A percentile compares a stretch with the other conserved stretches of the same genome.
Conservation (phyloP, 306 rosid genomes). For the Sesbania bispinosa region DNA sequence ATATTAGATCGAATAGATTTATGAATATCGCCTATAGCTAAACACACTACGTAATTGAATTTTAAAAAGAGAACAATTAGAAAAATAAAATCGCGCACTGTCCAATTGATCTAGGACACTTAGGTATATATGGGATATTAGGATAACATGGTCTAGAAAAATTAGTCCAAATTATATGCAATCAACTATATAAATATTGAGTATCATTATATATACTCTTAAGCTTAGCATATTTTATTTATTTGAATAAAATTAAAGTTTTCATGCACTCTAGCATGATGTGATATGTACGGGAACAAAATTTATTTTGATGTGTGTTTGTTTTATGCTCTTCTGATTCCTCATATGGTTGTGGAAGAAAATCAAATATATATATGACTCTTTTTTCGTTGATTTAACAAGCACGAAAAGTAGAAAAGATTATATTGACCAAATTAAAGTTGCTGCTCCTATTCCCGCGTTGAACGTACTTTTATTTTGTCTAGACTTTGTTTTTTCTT, state of each 20-base stretch:
- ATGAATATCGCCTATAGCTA: too few species aligned
- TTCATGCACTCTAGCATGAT: slow-evolving; percentile 5
- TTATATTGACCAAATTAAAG: slow-evolving; percentile 28
- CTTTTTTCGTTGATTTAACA: slow-evolving; percentile 15
- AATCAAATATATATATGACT: background rate
- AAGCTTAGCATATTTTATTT: too few species aligned
- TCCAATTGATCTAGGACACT: too few species aligned
- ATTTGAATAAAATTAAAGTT: background rate
- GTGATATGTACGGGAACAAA: slow-evolving; percentile 15
- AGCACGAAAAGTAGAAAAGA: slow-evolving; percentile 18
- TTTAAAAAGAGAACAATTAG: too few species aligned
- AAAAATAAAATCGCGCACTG: too few species aligned
- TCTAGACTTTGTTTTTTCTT: background rate
- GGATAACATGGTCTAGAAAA: too few species aligned
- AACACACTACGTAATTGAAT: too few species aligned
- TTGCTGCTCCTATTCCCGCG: slow-evolving; percentile 4
- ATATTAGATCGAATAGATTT: too few species aligned
- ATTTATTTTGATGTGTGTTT: background rate
- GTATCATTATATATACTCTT: too few species aligned
- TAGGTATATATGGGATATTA: too few species aligned
- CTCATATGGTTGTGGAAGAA: background rate
- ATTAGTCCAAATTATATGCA: too few species aligned
- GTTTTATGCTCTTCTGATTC: background rate
- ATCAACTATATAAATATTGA: too few species aligned
- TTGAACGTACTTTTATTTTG: slow-evolving; percentile 20